Base-by-base conservation (phyloP, 2,329 filamentous ascomycete genomes). In the Colletotrichum liriopes region DNA sequence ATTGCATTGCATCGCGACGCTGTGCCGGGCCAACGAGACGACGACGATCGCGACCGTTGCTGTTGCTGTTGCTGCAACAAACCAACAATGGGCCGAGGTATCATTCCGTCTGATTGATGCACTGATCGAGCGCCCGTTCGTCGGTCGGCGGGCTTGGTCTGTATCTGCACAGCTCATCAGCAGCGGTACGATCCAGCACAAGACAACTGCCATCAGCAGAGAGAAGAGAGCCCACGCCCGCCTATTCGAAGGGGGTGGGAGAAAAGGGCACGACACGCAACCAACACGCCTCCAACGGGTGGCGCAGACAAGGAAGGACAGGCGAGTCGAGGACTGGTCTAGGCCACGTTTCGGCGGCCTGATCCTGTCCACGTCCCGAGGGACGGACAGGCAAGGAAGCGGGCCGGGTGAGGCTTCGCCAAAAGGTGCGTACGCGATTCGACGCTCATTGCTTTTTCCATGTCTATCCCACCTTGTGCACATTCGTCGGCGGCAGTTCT, bases 361-460 rank as follows among this genome's bases (percentile, higher is more conserved):
- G 52, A 69, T 59, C 58, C 58, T 58, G 58, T 64, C 29, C 62
- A 55, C 41, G 55, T 66, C 32, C 69, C 69, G 69, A 72, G 47
- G 51, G 65, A 59, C 59, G 37, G 45, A 41, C 65, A 68, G 69
- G 37, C 59, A 60, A 69, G 41, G 65, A 60, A 64, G 59, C 65
- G 65, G 68, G 68, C 68, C 68, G 68, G 68, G 49, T 71, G 54
- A 69, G 59, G 65, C 58, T 69, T 72, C 47, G 65, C 65, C n/a
- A 63, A 49, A 45, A 69, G 65, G 69, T 72, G 37, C 54, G 65
- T 68, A 64, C 20, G 52, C 45, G 29, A 72, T 64, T 59, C 54
- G 43, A 64, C 52, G 37, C 58, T 64, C 18, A 20, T 72, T 72
- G 51, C 69, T 72, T 72, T 69, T 72, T 55, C 52, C 29, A 51